These are phyloP conservation scores for Nyssa sinensis DNA, from an alignment of 148 eudicot species.

Conservation along the genomic window DNA sequence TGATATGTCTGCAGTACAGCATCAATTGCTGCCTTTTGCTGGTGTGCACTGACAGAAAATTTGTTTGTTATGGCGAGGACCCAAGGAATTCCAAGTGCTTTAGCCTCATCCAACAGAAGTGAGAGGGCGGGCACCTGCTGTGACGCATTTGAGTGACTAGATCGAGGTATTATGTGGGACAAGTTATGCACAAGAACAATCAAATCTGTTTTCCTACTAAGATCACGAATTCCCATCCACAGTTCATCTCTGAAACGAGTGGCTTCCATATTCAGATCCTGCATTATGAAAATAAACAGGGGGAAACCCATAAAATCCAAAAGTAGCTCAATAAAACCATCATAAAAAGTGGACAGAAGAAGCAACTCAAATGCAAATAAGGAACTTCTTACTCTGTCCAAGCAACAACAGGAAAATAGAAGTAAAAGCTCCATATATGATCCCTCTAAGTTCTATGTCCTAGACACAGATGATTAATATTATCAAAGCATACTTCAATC, in stretches of 20 bases:
- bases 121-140: slow-evolving; percentile 70
- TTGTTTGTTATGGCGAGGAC: slow-evolving; percentile 93
- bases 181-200: slow-evolving; percentile 93
- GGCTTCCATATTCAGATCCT: slow-evolving; percentile 85
- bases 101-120: slow-evolving; percentile 77
- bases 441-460: background rate
- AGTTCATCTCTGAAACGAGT: slow-evolving; percentile 79
- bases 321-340: background rate
- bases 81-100: slow-evolving; percentile 97
- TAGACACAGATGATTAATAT: background rate
- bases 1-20: slow-evolving; percentile 80
- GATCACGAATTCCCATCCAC: slow-evolving; percentile 94
- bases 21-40: slow-evolving; percentile 72
- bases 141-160: slow-evolving; percentile 45
- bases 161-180: slow-evolving; percentile 81
- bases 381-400: background rate
- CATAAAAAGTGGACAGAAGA: background rate
- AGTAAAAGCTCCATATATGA: background rate
- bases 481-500: background rate
- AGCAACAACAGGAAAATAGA: background rate
- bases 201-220: slow-evolving; percentile 76
- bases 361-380: background rate
- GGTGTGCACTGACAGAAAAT: slow-evolving; percentile 90
- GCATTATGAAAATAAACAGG: slow-evolving; percentile 20
- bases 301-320: slow-evolving; percentile 1